These are phyloP conservation scores for Pleurotus ostreatus DNA, from an alignment of 768 basidiomycete genomes.

Conservation along the genomic window DNA sequence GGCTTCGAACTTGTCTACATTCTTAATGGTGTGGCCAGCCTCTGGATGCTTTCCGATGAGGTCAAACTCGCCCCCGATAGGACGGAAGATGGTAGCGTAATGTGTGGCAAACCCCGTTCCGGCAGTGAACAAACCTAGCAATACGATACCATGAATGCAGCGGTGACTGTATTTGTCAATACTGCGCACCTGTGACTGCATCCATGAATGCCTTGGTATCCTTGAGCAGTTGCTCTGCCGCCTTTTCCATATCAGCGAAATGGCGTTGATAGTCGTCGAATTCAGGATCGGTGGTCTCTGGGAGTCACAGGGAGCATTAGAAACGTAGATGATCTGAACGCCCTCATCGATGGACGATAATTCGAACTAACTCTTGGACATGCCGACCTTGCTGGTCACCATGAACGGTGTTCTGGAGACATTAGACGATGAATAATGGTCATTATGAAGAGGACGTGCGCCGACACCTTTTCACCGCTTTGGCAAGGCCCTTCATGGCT, in stretches of 20 bases:
- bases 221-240: slow-evolving; percentile 87
- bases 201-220: slow-evolving; percentile 88
- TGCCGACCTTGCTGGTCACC: slow-evolving; percentile 82
- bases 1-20: slow-evolving; percentile 66
- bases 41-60: slow-evolving; percentile 76
- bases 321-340: not conserved
- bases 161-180: no score
- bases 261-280: slow-evolving; percentile 85
- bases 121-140: slow-evolving; percentile 59
- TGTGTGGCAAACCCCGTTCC: slow-evolving; percentile 63
- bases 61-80: slow-evolving; percentile 74
- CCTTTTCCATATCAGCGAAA: slow-evolving; percentile 72
- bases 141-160: no score
- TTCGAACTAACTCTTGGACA: slow-evolving; percentile 77
- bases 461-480: slow-evolving; percentile 69
- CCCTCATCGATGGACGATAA: not conserved
- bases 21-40: slow-evolving; percentile 70
- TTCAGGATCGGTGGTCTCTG: slow-evolving; percentile 81
- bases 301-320: not conserved
- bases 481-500: slow-evolving; percentile 80
- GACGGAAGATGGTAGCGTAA: slow-evolving; percentile 59
- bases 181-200: slow-evolving; percentile 57
- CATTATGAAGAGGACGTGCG: not conserved
- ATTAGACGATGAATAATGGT: slow-evolving; percentile 3
- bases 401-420: slow-evolving; percentile 79